Evolutionary conservation across 208 protist species (phyloP).

Genomic region (Naegleria gruberi): DNA sequence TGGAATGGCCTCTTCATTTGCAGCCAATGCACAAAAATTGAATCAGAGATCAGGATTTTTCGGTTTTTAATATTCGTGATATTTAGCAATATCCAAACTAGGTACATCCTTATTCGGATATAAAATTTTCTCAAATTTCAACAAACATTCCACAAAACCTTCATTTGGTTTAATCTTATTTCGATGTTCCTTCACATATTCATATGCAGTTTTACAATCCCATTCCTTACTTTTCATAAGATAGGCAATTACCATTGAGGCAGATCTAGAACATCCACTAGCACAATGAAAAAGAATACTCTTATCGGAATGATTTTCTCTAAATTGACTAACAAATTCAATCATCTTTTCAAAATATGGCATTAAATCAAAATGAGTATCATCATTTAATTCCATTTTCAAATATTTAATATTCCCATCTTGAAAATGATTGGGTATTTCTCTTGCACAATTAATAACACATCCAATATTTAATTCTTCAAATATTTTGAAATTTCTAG

Average conservation of each 20-base stretch:
- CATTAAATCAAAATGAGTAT: not conserved
- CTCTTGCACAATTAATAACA: not conserved
- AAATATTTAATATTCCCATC: not conserved
- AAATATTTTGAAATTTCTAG: not conserved
- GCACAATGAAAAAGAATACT: conserved; percentile 13
- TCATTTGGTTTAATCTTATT: conserved; percentile 13
- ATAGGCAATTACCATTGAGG: not conserved
- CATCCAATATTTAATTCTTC: not conserved
- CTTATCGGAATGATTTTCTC: not conserved
- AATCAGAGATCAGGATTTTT: not conserved
- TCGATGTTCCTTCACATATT: not conserved
- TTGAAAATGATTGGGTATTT: not conserved
- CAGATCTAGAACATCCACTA: not conserved
- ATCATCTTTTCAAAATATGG: not conserved
- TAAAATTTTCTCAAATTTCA: not conserved
- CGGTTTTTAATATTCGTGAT: not conserved
- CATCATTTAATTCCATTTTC: not conserved
- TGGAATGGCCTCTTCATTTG: not conserved
- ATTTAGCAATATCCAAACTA: not conserved
- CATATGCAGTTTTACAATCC: not conserved
- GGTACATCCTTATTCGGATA: not conserved
- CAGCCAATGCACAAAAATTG: not conserved
- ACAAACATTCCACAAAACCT: not conserved
- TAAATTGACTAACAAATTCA: not conserved
- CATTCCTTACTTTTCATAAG: not conserved